Evolutionary conservation across 306 rosid species (phyloP).

Genomic region (Quercus mongolica): DNA sequence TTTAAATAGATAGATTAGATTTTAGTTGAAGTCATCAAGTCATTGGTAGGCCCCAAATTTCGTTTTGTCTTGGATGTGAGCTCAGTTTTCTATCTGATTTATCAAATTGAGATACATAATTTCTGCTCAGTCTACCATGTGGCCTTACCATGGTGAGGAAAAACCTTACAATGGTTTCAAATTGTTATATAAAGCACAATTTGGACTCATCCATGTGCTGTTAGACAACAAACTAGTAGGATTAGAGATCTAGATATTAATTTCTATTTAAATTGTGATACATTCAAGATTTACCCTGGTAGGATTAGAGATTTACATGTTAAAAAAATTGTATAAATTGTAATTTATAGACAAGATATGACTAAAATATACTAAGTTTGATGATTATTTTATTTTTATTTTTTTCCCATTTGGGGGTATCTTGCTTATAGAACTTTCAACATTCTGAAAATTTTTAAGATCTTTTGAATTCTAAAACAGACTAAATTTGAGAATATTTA

Average conservation of each 20-base stretch:
- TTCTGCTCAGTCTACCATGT: no score
- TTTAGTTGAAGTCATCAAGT: no score
- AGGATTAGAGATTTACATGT: neutral
- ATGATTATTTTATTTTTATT: no score
- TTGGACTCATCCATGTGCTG: neutral
- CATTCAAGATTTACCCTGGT: neutral
- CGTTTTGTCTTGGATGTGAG: no score
- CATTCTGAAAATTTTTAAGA: neutral
- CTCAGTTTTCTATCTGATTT: no score
- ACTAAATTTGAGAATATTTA: neutral
- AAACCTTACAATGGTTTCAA: neutral
- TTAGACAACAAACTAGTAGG: neutral
- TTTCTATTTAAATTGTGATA: neutral
- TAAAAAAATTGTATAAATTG: neutral
- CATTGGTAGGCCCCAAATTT: no score
- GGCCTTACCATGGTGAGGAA: no score
- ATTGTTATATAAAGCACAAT: neutral
- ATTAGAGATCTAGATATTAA: neutral
- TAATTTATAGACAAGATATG: neutral
- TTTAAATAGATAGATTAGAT: no score
- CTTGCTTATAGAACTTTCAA: neutral
- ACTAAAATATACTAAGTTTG: neutral
- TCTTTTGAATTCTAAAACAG: neutral
- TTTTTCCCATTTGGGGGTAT: neutral
- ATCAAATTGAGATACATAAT: no score